Evolutionary conservation across 108 stramenopile genomes (phyloP).

Genomic region (Craspedostauros australis): DNA sequence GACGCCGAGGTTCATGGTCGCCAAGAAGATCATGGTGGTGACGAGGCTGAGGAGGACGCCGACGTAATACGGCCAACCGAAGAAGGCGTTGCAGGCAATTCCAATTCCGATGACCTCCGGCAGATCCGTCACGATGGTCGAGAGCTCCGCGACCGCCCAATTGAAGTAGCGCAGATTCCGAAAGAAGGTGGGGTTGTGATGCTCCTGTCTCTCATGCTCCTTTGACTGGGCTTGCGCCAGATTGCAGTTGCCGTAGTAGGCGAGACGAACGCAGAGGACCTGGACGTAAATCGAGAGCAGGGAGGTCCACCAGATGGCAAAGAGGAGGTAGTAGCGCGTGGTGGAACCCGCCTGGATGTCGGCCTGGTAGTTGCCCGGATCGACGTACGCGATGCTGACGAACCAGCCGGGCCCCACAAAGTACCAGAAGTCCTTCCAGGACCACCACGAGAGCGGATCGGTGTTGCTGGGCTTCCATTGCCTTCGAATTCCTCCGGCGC

Average conservation of each 20-base stretch:
- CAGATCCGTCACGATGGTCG: slow-evolving; percentile 69
- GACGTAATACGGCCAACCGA: slow-evolving; percentile 55
- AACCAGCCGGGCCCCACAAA: slow-evolving; percentile 66
- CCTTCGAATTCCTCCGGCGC: too few relatives aligned
- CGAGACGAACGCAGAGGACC: slow-evolving; percentile 68
- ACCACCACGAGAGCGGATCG: too few relatives aligned
- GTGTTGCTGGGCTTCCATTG: too few relatives aligned
- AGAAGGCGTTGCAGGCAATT: slow-evolving; percentile 52
- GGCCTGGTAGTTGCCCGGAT: slow-evolving; percentile 84
- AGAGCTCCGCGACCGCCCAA: slow-evolving; percentile 55
- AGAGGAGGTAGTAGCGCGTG: slow-evolving; percentile 62
- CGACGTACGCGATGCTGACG: slow-evolving; percentile 78
- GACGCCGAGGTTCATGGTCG: slow-evolving; percentile 58
- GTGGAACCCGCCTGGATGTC: slow-evolving; percentile 81
- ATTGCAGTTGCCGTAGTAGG: slow-evolving; percentile 59
- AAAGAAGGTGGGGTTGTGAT: neutral
- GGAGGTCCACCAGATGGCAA: slow-evolving; percentile 61
- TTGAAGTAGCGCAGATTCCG: slow-evolving; percentile 23
- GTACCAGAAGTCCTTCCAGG: slow-evolving; percentile 41
- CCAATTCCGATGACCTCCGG: slow-evolving; percentile 75
- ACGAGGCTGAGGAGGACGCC: slow-evolving; percentile 40
- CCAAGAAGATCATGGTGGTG: slow-evolving; percentile 73
- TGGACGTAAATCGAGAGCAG: slow-evolving; percentile 69
- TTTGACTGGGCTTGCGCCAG: slow-evolving; percentile 60
- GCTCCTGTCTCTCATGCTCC: slow-evolving; percentile 11